A percentile compares a stretch with the other conserved stretches of the same genome.
Evolutionary conservation across 371 early-diverging fungal genomes (phyloP).

Genomic region (Batkoa obscura): DNA sequence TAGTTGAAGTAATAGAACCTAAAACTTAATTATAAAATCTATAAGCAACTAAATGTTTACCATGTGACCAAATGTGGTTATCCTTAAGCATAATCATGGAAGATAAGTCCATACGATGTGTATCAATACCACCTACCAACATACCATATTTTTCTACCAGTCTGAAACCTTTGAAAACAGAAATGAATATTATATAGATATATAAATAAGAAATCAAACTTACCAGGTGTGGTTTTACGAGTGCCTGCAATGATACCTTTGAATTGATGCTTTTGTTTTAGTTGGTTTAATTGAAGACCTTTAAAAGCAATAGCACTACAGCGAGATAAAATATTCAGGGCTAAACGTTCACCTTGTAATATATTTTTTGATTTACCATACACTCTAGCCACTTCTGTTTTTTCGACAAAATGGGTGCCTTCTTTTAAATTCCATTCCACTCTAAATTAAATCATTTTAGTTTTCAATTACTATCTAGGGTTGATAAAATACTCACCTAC

Average conservation of each 20-base stretch:
- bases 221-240: slow-evolving; percentile 95
- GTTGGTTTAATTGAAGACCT: slow-evolving; percentile 37
- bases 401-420: slow-evolving; percentile 54
- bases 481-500: slow-evolving; percentile 31
- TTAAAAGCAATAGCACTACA: slow-evolving; percentile 78
- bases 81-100: slow-evolving; percentile 98
- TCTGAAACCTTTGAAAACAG: slow-evolving; percentile 49
- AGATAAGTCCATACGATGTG: slow-evolving; percentile 90
- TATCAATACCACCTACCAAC: slow-evolving; percentile 89
- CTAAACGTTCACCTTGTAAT: slow-evolving; percentile 84
- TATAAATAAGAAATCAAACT: not conserved
- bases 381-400: slow-evolving; percentile 60
- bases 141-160: slow-evolving; percentile 95
- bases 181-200: not conserved
- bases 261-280: slow-evolving; percentile 55
- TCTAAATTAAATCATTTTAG: slow-evolving; percentile 14
- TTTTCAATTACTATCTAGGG: not conserved
- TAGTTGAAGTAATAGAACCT: slow-evolving; percentile 84
- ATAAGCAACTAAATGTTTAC: slow-evolving; percentile 13
- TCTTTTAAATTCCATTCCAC: slow-evolving; percentile 73
- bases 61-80: slow-evolving; percentile 91
- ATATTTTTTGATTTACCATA: slow-evolving; percentile 67
- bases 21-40: not conserved
- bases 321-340: slow-evolving; percentile 83
- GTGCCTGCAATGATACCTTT: slow-evolving; percentile 87